Evolutionary conservation across 768 basidiomycete genomes (phyloP), one percentile per base, ranked within the genome.

Genomic region (Hortiboletus campestris): DNA sequence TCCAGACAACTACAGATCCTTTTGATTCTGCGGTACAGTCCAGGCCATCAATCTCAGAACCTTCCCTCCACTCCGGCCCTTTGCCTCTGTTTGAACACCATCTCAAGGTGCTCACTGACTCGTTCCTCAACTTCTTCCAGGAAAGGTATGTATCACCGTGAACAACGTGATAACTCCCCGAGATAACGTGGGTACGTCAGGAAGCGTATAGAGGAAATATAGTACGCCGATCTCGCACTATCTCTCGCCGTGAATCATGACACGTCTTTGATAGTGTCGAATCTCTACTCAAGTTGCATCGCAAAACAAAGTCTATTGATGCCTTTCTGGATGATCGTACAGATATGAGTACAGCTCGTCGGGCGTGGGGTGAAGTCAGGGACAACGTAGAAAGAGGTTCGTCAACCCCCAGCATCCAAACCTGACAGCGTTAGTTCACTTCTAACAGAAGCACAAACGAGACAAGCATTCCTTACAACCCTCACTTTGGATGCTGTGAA

Each of bases 301-400:
- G 80, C 52, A 89, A 84, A 68, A 80, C 82, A 56, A 86, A 82
- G 68, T 77, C 84, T 29, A 78, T 85, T 31, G 94, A 97, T 74
- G 69, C 76, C 36, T 81, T 75, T 53, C 69, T 94, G 32, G 90
- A 94, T 63, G 88, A 91, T 65, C 86, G 84, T 47, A 75, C 78
- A 38, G 84, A 89, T 53, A 68, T 82, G 50, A 84, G 73, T 58
- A 84, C 85, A 11, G 77, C 85, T 20, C 79, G 92, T 53, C 79
- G 77, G 53, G 91, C 84, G 20, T 97, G 94, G 94, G 73, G 74
- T 19, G 94, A 97, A 71, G 80, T 94, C 12, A 78, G 89, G 39
- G 94, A 96, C 66, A 93, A 88, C 63, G 74, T 93, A 25, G 91
- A 93, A 66, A 76, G 93, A 78, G 89, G 89, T 86, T 55, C 46